Conservation (phyloP, 768 basidiomycete species). For the Leccinum truebloodii region DNA sequence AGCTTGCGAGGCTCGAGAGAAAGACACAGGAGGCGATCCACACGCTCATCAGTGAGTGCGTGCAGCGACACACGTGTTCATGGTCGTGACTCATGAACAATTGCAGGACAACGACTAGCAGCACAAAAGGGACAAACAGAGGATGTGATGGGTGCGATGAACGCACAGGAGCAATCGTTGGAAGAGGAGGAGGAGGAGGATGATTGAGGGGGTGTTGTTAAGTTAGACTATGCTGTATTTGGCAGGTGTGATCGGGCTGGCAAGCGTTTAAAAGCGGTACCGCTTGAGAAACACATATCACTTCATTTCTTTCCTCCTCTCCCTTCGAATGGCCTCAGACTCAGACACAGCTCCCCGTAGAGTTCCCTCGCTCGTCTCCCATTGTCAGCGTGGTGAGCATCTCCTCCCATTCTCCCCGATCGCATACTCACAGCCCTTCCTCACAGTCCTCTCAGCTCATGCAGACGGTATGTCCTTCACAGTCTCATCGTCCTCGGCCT, state of each 20-base stretch:
- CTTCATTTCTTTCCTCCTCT: not conserved
- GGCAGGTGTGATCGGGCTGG: constrained; percentile 14
- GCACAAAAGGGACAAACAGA: constrained; percentile 78
- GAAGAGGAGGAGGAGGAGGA: constrained; percentile 39
- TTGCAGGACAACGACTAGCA: constrained; percentile 77
- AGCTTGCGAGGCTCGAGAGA: constrained; percentile 83
- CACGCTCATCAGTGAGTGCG: constrained; percentile 81
- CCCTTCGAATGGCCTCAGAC: constrained; percentile 35
- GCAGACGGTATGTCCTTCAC: constrained; percentile 53
- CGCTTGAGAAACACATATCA: not conserved
- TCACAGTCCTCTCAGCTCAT: constrained; percentile 56
- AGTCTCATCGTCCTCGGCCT: not conserved
- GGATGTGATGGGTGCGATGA: constrained; percentile 83
- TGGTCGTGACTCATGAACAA: constrained; percentile 7
- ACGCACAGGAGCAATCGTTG: constrained; percentile 63
- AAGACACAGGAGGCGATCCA: constrained; percentile 92
- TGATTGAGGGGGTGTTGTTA: not conserved
- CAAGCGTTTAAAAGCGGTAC: constrained; percentile 19
- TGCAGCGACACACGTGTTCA: constrained; percentile 2
- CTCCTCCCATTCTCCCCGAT: not conserved
- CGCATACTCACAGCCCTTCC: constrained; percentile 14
- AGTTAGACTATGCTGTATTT: constrained; percentile 13
- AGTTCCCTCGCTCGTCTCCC: constrained; percentile 63
- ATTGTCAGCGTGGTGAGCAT: constrained; percentile 71
- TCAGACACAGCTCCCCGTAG: constrained; percentile 38